Conservation (phyloP, 2,329 filamentous ascomycete genomes). For the Cytospora schulzeri region DNA sequence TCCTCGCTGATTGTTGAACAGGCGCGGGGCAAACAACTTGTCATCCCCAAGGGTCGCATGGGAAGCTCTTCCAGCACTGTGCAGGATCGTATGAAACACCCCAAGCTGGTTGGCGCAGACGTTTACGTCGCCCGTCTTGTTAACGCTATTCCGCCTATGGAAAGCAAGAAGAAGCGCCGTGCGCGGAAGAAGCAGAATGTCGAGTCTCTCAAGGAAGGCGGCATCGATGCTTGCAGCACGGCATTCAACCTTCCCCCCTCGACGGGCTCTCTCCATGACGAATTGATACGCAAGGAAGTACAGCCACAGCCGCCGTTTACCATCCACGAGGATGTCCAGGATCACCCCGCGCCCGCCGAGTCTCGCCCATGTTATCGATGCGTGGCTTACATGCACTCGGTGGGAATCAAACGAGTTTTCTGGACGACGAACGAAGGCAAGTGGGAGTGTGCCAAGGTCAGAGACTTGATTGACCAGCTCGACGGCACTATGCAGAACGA, state of each 20-base stretch:
- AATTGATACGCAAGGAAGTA: slow-evolving; percentile 38
- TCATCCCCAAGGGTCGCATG: slow-evolving; percentile 19
- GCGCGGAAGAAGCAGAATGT: background rate
- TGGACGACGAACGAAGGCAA: slow-evolving; percentile 51
- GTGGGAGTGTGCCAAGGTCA: slow-evolving; percentile 54
- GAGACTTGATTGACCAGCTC: slow-evolving; percentile 49
- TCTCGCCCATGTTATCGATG: slow-evolving; percentile 56
- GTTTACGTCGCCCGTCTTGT: slow-evolving; percentile 51
- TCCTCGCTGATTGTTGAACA: slow-evolving; percentile 35
- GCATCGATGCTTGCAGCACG: slow-evolving; percentile 12
- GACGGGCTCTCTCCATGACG: slow-evolving; percentile 49
- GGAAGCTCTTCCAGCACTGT: slow-evolving; percentile 28
- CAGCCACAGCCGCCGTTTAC: slow-evolving; percentile 2
- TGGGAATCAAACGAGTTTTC: slow-evolving; percentile 54
- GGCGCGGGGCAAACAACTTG: slow-evolving; percentile 31
- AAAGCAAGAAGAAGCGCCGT: background rate
- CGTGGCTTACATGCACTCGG: slow-evolving; percentile 52
- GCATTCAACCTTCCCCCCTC: slow-evolving; percentile 11
- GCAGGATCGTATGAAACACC: slow-evolving; percentile 46
- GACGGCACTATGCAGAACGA: slow-evolving; percentile 36
- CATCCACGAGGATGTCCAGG: background rate
- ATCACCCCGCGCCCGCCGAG: slow-evolving; percentile 31
- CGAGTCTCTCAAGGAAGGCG: background rate
- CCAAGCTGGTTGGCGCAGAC: slow-evolving; percentile 51
- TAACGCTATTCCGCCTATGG: background rate